Evolutionary conservation across 768 basidiomycete genomes (phyloP).

Genomic region (Auriscalpium microsporum): DNA sequence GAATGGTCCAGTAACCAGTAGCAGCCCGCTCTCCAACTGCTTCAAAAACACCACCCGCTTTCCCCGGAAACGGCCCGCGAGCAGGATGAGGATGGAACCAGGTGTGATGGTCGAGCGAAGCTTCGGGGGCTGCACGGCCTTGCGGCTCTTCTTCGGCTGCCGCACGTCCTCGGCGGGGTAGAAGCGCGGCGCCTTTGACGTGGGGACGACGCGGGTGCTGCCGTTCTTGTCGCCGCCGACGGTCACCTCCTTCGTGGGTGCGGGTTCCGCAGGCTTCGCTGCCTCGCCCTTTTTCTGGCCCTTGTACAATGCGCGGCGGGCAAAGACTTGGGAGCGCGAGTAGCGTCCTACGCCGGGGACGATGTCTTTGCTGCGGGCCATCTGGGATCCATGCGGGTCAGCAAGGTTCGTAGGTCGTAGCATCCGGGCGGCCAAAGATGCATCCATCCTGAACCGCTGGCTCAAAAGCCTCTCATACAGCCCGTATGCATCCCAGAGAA

Average conservation of each 20-base stretch:
- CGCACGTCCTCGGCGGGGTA: conserved; percentile 94
- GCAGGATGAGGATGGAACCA: conserved; percentile 90
- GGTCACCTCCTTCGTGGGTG: conserved; percentile 66
- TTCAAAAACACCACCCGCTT: conserved; percentile 99
- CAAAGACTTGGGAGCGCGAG: conserved; percentile 73
- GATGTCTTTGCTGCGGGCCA: conserved; percentile 84
- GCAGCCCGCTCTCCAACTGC: conserved; percentile 84
- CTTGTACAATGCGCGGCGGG: conserved; percentile 80
- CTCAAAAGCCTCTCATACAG: conserved; percentile 5
- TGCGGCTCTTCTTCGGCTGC: conserved; percentile 87
- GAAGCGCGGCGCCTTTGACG: conserved; percentile 78
- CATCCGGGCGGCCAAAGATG: conserved; percentile 27
- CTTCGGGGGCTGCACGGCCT: conserved; percentile 66
- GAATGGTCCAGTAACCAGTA: conserved; percentile 96
- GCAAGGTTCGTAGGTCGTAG: conserved; percentile 1
- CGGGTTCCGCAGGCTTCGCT: conserved; percentile 47
- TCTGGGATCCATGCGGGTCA: conserved; percentile 31
- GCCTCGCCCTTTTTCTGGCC: conserved; percentile 71
- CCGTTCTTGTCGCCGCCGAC: conserved; percentile 91
- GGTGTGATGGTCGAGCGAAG: conserved; percentile 87
- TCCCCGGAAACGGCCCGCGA: conserved; percentile 96
- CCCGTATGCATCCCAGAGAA: neutral
- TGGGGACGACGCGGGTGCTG: conserved; percentile 78
- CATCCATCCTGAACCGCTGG: conserved; percentile 26
- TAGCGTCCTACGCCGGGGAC: conserved; percentile 74